phyloP scores from a whole-genome alignment of 768 basidiomycete species.

The Coprinellus aureogranulatus region DNA sequence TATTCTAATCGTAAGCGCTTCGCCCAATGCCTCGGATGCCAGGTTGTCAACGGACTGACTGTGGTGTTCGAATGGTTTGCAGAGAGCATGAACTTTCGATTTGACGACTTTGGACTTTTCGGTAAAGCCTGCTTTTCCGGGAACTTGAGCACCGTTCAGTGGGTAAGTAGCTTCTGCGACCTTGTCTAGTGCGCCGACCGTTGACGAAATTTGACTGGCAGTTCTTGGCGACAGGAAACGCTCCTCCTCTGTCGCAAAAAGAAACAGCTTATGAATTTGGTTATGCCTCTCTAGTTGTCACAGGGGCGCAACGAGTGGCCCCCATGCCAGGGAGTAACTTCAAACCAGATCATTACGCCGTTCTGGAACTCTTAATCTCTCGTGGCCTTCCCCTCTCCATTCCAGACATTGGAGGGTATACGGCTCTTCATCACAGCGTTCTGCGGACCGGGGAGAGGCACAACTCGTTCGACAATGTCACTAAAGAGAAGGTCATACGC shows the following conservation, averaged over 20 bases:
- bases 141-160: conserved; percentile 13
- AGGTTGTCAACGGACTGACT: neutral
- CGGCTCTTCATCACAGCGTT: conserved; percentile 48
- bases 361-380: conserved; percentile 40
- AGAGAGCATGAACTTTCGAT: conserved; percentile 25
- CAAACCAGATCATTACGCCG: conserved; percentile 19
- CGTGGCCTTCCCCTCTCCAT: conserved; percentile 38
- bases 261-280: conserved; percentile 45
- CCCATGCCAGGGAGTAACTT: neutral
- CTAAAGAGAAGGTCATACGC: conserved; percentile 29
- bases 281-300: conserved; percentile 37
- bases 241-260: conserved; percentile 35
- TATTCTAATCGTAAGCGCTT: conserved; percentile 23
- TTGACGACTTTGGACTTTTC: conserved; percentile 23
- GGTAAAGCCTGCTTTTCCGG: conserved; percentile 27
- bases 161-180: conserved; percentile 15
- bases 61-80: neutral
- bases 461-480: neutral
- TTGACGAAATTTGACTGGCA: conserved; percentile 6
- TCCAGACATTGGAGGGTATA: conserved; percentile 46
- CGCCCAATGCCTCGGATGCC: neutral
- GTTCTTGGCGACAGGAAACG: conserved; percentile 27
- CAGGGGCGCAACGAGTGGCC: conserved; percentile 38
- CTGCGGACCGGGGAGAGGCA: conserved; percentile 15
- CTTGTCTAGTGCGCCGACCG: neutral